Percentiles rank a stretch among this genome's conserved stretches.
These are phyloP conservation scores for Hyphopichia fennica DNA, from an alignment of 1,139 yeast genomes.

Conservation along the genomic window DNA sequence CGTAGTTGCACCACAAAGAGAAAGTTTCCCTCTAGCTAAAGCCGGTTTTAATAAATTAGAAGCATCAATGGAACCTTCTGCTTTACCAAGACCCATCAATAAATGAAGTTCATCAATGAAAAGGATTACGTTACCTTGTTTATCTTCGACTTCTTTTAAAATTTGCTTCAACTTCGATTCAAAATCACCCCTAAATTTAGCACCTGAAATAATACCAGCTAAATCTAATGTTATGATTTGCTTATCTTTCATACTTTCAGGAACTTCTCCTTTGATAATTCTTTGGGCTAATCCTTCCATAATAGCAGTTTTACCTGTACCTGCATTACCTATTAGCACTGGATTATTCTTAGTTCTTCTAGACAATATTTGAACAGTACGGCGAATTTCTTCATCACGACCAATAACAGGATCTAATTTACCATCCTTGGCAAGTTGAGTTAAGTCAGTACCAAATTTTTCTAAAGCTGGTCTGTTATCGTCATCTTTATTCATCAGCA, in stretches of 20 bases:
- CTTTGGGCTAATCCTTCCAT: conserved; percentile 97
- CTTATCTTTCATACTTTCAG: conserved; percentile 87
- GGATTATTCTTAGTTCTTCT: conserved; percentile 95
- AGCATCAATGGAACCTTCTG: conserved; percentile 96
- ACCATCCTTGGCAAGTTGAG: conserved; percentile 84
- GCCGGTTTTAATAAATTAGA: conserved; percentile 92
- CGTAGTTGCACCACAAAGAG: conserved; percentile 96
- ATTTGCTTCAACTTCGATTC: conserved; percentile 86
- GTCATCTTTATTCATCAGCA: conserved; percentile 48
- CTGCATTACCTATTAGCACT: conserved; percentile 91
- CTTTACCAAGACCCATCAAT: conserved; percentile 87
- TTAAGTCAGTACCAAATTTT: conserved; percentile 83
- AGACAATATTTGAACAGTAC: conserved; percentile 89
- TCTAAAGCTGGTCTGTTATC: conserved; percentile 77
- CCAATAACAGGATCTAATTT: conserved; percentile 97
- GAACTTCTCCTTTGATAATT: conserved; percentile 88
- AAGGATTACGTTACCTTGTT: conserved; percentile 73
- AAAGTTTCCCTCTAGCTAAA: conserved; percentile 86
- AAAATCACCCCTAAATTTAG: conserved; percentile 93
- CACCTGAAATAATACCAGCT: conserved; percentile 89
- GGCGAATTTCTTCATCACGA: conserved; percentile 88
- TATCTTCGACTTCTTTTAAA: conserved; percentile 82
- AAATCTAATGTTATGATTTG: conserved; percentile 80
- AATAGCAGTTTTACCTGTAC: conserved; percentile 96
- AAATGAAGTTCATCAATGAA: conserved; percentile 94